Evolutionary conservation across 164 flowering plant species (phyloP).

Genomic region (Litsea cubeba): DNA sequence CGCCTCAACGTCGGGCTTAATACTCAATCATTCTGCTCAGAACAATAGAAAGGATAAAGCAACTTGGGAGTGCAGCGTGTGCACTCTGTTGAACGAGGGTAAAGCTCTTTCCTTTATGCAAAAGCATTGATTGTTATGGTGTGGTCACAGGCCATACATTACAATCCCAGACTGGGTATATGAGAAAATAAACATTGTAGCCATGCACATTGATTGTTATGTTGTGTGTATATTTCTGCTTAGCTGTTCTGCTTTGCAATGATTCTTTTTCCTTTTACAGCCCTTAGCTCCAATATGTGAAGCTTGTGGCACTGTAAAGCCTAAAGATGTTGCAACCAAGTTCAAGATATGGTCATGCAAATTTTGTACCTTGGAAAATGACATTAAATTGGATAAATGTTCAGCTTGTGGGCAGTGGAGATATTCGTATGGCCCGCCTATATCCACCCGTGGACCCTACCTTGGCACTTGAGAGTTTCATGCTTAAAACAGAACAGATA

Average conservation of each 20-base stretch:
- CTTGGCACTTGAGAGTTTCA: slow-evolving; percentile 48
- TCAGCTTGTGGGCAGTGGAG: slow-evolving; percentile 87
- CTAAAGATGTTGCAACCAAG: slow-evolving; percentile 41
- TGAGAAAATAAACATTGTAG: background rate
- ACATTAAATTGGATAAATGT: slow-evolving; percentile 60
- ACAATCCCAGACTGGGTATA: background rate
- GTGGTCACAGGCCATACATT: background rate
- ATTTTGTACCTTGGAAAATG: slow-evolving; percentile 83
- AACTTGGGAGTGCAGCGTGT: slow-evolving; percentile 67
- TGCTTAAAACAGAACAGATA: background rate
- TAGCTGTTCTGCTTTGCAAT: background rate
- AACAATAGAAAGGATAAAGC: slow-evolving; percentile 17
- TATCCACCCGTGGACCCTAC: slow-evolving; percentile 41
- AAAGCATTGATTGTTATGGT: background rate
- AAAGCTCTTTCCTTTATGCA: slow-evolving; percentile 13
- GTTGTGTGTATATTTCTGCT: background rate
- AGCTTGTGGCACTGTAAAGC: slow-evolving; percentile 51
- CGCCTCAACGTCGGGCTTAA: slow-evolving; percentile 20
- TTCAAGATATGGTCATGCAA: slow-evolving; percentile 71
- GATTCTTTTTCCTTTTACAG: slow-evolving; percentile 36
- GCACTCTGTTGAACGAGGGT: slow-evolving; percentile 84
- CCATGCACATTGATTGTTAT: background rate
- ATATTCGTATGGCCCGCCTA: slow-evolving; percentile 78
- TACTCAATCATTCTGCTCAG: slow-evolving; percentile 3
- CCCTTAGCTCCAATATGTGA: slow-evolving; percentile 64